Conservation (phyloP, 2,329 filamentous ascomycete genomes). For the Allantophomopsis lycopodina region DNA sequence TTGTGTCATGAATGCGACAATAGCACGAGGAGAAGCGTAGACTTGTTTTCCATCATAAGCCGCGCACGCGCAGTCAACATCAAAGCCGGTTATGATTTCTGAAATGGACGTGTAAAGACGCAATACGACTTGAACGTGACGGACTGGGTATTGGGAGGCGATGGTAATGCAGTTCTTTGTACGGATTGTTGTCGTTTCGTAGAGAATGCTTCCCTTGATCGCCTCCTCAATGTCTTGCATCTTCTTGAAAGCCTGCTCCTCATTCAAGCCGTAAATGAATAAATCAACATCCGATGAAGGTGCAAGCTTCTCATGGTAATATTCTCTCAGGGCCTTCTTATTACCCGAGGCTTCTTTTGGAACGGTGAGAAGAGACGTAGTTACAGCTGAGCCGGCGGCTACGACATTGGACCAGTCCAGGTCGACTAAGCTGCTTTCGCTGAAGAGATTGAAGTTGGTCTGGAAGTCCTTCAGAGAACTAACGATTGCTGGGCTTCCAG, state of each 20-base stretch:
- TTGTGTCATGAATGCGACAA: constrained; percentile 72
- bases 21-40: constrained; percentile 61
- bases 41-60: constrained; percentile 74
- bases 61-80: constrained; percentile 72
- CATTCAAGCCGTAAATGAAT: constrained; percentile 68
- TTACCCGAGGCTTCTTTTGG: constrained; percentile 45
- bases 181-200: constrained; percentile 72
- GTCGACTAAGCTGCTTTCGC: constrained; percentile 62
- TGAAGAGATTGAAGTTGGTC: constrained; percentile 70
- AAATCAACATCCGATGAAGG: constrained; percentile 80
- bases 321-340: constrained; percentile 51
- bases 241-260: constrained; percentile 68
- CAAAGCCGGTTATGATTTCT: constrained; percentile 78
- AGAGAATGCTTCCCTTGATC: constrained; percentile 64
- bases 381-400: constrained; percentile 67
- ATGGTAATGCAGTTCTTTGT: constrained; percentile 86
- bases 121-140: constrained; percentile 74
- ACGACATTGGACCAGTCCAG: constrained; percentile 75
- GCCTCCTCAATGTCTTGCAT: constrained; percentile 67
- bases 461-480: constrained; percentile 55
- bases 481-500: constrained; percentile 56
- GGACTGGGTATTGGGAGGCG: constrained; percentile 68
- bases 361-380: constrained; percentile 64
- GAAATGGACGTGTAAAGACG: constrained; percentile 74
- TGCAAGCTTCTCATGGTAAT: constrained; percentile 70